phyloP scores from a whole-genome alignment of 177 flowering plant genomes.

The Telopea speciosissima region DNA sequence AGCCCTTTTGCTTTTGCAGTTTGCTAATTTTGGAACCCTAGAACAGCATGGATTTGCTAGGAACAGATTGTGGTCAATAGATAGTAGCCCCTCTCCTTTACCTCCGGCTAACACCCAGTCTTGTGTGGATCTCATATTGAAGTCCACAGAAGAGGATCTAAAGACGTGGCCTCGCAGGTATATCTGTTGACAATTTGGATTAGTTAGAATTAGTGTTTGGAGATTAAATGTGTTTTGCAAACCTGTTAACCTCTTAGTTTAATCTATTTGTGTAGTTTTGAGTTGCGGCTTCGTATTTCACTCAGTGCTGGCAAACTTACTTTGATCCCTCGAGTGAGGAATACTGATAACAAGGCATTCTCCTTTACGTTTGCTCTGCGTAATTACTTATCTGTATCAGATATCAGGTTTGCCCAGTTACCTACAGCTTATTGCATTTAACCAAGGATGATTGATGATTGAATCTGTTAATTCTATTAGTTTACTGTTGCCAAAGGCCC shows the following conservation, averaged over 20 bases:
- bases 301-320: slow-evolving; percentile 63
- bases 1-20: slow-evolving; percentile 28
- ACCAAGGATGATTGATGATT: not conserved
- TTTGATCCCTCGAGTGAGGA: slow-evolving; percentile 79
- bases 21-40: slow-evolving; percentile 56
- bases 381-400: slow-evolving; percentile 74
- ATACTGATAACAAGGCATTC: slow-evolving; percentile 64
- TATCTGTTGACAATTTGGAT: slow-evolving; percentile 4
- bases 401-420: slow-evolving; percentile 64
- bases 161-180: slow-evolving; percentile 79
- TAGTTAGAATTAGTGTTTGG: not conserved
- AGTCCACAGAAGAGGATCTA: slow-evolving; percentile 64
- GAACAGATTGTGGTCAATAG: slow-evolving; percentile 71
- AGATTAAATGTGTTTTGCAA: not conserved
- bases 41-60: slow-evolving; percentile 91
- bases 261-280: slow-evolving; percentile 50
- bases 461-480: not conserved
- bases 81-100: slow-evolving; percentile 55
- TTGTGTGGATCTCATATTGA: slow-evolving; percentile 68
- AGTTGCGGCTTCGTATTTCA: slow-evolving; percentile 72
- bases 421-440: not conserved
- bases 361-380: slow-evolving; percentile 61
- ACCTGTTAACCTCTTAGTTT: not conserved
- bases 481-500: not conserved
- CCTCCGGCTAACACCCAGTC: slow-evolving; percentile 52